phyloP scores from a whole-genome alignment of 768 basidiomycete species.

The Calvatia gigantea region DNA sequence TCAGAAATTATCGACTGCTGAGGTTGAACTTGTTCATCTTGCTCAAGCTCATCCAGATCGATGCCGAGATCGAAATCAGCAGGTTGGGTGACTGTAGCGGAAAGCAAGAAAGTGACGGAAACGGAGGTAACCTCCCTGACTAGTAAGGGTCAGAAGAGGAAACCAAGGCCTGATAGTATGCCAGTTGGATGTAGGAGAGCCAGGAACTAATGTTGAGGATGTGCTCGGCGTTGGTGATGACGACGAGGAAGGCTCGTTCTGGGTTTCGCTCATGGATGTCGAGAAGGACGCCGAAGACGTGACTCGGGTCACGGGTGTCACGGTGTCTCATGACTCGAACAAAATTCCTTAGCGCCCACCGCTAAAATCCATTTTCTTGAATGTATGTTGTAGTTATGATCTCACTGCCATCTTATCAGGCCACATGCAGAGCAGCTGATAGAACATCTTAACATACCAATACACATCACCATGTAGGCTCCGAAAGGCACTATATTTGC shows the following conservation, averaged over 20 bases:
- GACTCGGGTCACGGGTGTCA: not conserved
- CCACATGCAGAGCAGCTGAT: too few relatives aligned
- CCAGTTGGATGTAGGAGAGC: conserved; percentile 42
- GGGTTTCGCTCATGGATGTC: not conserved
- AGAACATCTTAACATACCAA: too few relatives aligned
- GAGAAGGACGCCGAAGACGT: not conserved
- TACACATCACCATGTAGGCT: too few relatives aligned
- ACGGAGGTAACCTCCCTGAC: conserved; percentile 85
- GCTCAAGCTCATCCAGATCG: conserved; percentile 7
- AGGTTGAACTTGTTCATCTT: conserved; percentile 10
- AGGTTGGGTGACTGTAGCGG: conserved; percentile 28
- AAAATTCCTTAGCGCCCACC: not conserved
- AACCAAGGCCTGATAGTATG: conserved; percentile 75
- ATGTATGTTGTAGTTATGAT: too few relatives aligned
- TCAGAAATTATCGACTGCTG: conserved; percentile 51
- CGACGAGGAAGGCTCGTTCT: conserved; percentile 1
- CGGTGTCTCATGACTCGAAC: not conserved
- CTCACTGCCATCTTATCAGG: too few relatives aligned
- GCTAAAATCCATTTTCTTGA: too few relatives aligned
- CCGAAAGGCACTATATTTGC: too few relatives aligned
- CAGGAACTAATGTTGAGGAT: conserved; percentile 9
- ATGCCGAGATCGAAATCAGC: conserved; percentile 5
- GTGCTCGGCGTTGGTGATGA: conserved; percentile 4
- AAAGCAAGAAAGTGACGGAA: conserved; percentile 76
- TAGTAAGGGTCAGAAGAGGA: conserved; percentile 62